Base-by-base conservation (phyloP, 2,329 filamentous ascomycete genomes). In the Cladosporium velox region DNA sequence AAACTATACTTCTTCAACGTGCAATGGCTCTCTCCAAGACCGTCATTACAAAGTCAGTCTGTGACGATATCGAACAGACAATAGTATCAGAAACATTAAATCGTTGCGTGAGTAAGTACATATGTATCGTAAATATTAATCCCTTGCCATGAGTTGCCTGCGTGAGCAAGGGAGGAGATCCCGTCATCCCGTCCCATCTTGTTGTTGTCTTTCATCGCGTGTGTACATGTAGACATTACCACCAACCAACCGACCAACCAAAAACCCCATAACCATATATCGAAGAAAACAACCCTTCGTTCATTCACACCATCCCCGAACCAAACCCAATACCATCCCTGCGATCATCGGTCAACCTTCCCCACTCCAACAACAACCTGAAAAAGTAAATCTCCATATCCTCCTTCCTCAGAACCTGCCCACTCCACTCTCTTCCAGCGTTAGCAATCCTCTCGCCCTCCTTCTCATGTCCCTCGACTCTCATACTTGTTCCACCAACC, bases 311-410 rank as follows among this genome's bases (percentile, higher is more conserved):
- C 44, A 64, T 47, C 26, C 44, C 51, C 8, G 49, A 44, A 51
- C 61, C 61, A 57, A 74, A 77, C 30, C 76, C 77, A 65, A 86
- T 72, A 57, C 78, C 74, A 71, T 85, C 83, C 70, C 84, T 79
- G 64, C 73, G 73, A 72, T 92, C 89, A 77, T 90, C 86, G 26
- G 89, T 84, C 54, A 93, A 73, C 68, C 90, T 79, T 2, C 85
- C 90, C 89, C 91, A 95, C 79, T 95, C 91, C 24, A 95, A 78
- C 71, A 95, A 78, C 67, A 95, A 75, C 57, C 91, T 81, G 74
- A 93, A 95, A 72, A 94, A 82, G 73, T 95, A 95, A 11, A 92
- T 85, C 76, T 93, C 90, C 86, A 90, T 91, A 73, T 95, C 92
- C 75, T 90, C 89, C 72, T 85, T 86, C 67, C 89, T 81, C 21